phyloP scores from a whole-genome alignment of 306 rosid species.

The Vigna mungo region DNA sequence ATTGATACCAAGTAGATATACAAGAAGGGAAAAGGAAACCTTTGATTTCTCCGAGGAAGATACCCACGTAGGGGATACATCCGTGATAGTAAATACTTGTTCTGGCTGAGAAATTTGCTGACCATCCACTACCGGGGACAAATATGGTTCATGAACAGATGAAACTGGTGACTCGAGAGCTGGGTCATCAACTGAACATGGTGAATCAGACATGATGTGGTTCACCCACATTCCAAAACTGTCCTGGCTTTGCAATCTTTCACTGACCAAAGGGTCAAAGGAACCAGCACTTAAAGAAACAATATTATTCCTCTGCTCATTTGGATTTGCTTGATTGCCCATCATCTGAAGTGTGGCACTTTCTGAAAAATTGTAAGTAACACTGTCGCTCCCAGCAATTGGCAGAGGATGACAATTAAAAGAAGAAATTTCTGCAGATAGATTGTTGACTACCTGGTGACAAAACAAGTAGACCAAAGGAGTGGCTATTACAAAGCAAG shows the following conservation, averaged over 20 bases:
- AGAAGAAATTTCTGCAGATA: constrained; percentile 54
- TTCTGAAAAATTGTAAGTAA: constrained; percentile 51
- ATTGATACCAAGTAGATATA: constrained; percentile 10
- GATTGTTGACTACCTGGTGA: constrained; percentile 61
- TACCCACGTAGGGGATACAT: constrained; percentile 82
- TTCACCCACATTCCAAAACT: constrained; percentile 92
- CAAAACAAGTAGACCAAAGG: constrained; percentile 11
- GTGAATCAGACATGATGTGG: constrained; percentile 61
- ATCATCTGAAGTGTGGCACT: constrained; percentile 48
- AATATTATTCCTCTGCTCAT: constrained; percentile 49
- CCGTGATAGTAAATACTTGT: constrained; percentile 78
- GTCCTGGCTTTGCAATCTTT: constrained; percentile 77
- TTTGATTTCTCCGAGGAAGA: constrained; percentile 84
- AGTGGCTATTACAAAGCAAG: constrained; percentile 30
- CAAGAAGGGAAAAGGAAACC: constrained; percentile 57
- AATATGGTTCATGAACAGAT: constrained; percentile 53
- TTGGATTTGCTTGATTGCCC: constrained; percentile 54
- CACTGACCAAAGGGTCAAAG: constrained; percentile 48
- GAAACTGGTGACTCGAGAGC: constrained; percentile 62
- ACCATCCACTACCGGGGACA: constrained; percentile 53
- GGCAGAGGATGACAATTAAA: constrained; percentile 52
- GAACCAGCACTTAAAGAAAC: constrained; percentile 47
- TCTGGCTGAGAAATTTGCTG: constrained; percentile 66
- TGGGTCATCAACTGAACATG: constrained; percentile 63
- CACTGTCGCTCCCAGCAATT: constrained; percentile 43